phyloP scores from a whole-genome alignment of 345 rosid genomes.

The Rhodamnia argentea region DNA sequence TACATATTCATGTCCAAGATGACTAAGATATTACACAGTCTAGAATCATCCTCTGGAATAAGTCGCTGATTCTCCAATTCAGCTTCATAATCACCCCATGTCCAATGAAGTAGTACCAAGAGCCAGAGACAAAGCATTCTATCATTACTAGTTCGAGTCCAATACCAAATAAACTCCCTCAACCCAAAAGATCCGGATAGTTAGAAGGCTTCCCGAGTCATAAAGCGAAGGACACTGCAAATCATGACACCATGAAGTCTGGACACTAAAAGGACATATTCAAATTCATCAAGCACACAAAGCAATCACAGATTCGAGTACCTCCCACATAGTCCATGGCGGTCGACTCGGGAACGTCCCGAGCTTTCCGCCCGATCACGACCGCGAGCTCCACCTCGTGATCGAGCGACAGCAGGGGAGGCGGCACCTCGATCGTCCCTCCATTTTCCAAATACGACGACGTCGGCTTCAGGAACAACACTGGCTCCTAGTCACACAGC shows the following conservation, averaged over 20 bases:
- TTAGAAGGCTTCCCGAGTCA: background rate
- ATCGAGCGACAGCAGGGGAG: slow-evolving; percentile 55
- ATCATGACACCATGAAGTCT: background rate
- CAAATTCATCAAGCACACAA: background rate
- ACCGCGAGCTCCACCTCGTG: slow-evolving; percentile 97
- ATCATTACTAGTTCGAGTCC: background rate
- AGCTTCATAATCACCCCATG: background rate
- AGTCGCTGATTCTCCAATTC: background rate
- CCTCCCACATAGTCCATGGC: slow-evolving; percentile 94
- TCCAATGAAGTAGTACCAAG: background rate
- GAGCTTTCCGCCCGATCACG: slow-evolving; percentile 65
- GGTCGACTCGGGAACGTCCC: slow-evolving; percentile 59
- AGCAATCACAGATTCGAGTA: background rate
- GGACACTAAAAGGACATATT: background rate
- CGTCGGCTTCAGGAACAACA: slow-evolving; percentile 85
- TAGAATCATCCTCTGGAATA: background rate
- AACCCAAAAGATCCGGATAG: background rate
- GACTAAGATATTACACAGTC: background rate
- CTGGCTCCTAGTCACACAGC: slow-evolving; percentile 45
- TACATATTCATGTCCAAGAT: background rate
- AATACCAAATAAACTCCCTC: background rate
- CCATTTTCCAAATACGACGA: slow-evolving; percentile 82
- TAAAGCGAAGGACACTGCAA: background rate
- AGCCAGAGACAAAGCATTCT: background rate
- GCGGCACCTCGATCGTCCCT: slow-evolving; percentile 90